phyloP scores from a whole-genome alignment of 1,139 yeast species.

The Blastobotrys raffinosifermentans region DNA sequence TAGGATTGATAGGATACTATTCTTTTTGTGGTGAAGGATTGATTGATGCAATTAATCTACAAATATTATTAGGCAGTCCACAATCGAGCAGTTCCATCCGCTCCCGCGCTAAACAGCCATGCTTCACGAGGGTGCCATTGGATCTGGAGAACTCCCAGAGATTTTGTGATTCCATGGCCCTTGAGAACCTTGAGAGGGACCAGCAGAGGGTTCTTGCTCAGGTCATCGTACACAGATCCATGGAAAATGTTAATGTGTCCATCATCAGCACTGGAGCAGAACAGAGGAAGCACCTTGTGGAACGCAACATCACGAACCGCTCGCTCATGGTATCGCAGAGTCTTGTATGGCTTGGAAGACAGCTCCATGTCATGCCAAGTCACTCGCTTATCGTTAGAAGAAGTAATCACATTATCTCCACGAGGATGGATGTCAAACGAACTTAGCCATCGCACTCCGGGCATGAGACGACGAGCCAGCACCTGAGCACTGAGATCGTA shows the following conservation, averaged over 20 bases:
- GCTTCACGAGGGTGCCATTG: slow-evolving; percentile 99
- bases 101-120: slow-evolving; percentile 98
- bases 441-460: slow-evolving; percentile 95
- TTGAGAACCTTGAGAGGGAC: slow-evolving; percentile 93
- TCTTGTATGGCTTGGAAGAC: slow-evolving; percentile 86
- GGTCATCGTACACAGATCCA: slow-evolving; percentile 92
- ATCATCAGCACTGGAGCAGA: slow-evolving; percentile 96
- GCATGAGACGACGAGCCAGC: slow-evolving; percentile 74
- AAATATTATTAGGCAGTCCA: slow-evolving; percentile 69
- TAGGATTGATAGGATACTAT: too few species aligned
- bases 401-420: slow-evolving; percentile 90
- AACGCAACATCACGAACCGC: slow-evolving; percentile 86
- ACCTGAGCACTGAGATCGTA: slow-evolving; percentile 87
- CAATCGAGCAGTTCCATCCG: slow-evolving; percentile 91
- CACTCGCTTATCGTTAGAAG: slow-evolving; percentile 90
- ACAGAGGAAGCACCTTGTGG: slow-evolving; percentile 84
- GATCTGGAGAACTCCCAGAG: slow-evolving; percentile 83
- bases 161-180: slow-evolving; percentile 79
- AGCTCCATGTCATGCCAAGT: slow-evolving; percentile 97
- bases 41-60: too few species aligned
- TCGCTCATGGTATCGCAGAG: slow-evolving; percentile 87
- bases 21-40: too few species aligned
- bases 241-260: slow-evolving; percentile 93
- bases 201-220: slow-evolving; percentile 89
- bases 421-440: slow-evolving; percentile 91